Percentiles rank a stretch among this genome's conserved stretches.
Evolutionary conservation across 1,284 basidiomycete genomes (phyloP).

Genomic region (Omphalotus olearius): DNA sequence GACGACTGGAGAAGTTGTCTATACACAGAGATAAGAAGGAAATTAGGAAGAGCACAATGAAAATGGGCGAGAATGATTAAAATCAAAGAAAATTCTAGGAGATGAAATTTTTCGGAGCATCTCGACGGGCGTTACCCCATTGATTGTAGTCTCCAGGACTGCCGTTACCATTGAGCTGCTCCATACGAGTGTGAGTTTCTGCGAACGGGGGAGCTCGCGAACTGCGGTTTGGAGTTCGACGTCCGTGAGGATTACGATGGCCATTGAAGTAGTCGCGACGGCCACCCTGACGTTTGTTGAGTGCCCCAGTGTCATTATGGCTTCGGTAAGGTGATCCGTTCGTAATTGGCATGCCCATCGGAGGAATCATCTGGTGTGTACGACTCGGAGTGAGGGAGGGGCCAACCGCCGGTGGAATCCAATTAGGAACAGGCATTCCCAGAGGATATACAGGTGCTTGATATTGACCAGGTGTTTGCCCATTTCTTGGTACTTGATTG

Average conservation of each 20-base stretch:
- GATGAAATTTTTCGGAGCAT: slow-evolving; percentile 2
- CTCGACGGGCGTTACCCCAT: slow-evolving; percentile 18
- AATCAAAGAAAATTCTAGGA: slow-evolving; percentile 7
- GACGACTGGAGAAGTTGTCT: neutral
- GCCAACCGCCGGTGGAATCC: neutral
- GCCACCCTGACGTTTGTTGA: slow-evolving; percentile 8
- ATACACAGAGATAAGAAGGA: neutral
- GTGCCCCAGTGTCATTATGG: neutral
- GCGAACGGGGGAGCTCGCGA: neutral
- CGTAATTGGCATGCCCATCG: neutral
- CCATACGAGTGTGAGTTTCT: neutral
- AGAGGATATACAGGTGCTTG: neutral
- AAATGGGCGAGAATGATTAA: slow-evolving; percentile 12
- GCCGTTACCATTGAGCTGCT: neutral
- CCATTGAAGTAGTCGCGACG: slow-evolving; percentile 7
- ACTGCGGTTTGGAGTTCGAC: slow-evolving; percentile 4
- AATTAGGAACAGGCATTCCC: neutral
- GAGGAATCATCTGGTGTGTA: neutral
- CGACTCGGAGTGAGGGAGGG: neutral
- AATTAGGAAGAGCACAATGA: neutral
- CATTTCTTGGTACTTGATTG: neutral
- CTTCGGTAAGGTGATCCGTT: slow-evolving; percentile 6
- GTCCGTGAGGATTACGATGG: neutral
- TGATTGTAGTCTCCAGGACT: slow-evolving; percentile 23
- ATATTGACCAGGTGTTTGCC: neutral